These are phyloP conservation scores for Coniferiporia weirii DNA, from an alignment of 1,284 basidiomycete species.

Conservation along the genomic window DNA sequence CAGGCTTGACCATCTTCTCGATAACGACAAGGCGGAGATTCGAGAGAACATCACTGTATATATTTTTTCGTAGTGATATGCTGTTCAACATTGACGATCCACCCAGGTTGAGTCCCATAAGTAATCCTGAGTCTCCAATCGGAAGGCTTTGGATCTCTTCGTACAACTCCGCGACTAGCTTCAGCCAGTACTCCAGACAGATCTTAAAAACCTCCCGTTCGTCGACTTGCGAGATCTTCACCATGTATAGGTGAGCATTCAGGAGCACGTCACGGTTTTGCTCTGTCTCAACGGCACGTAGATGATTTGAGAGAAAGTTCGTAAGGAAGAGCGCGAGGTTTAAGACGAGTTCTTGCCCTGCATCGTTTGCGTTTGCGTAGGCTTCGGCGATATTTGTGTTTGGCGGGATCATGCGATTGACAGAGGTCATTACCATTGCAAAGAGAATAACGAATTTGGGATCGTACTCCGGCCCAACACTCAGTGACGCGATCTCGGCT, in stretches of 20 bases:
- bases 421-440: slow-evolving; percentile 95
- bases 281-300: slow-evolving; percentile 90
- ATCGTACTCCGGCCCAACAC: slow-evolving; percentile 98
- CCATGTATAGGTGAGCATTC: slow-evolving; percentile 97
- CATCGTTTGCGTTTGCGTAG: slow-evolving; percentile 86
- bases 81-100: slow-evolving; percentile 68
- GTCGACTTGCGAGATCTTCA: slow-evolving; percentile 97
- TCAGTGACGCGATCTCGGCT: slow-evolving; percentile 93
- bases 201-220: slow-evolving; percentile 99
- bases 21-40: slow-evolving; percentile 96
- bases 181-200: slow-evolving; percentile 97
- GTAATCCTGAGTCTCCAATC: slow-evolving; percentile 86
- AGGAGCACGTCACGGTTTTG: slow-evolving; percentile 89
- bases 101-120: slow-evolving; percentile 90
- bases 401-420: slow-evolving; percentile 97
- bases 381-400: slow-evolving; percentile 92
- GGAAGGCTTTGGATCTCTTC: slow-evolving; percentile 94
- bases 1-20: slow-evolving; percentile 99
- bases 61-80: slow-evolving; percentile 85
- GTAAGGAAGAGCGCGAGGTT: slow-evolving; percentile 96
- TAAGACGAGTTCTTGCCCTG: slow-evolving; percentile 95
- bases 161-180: slow-evolving; percentile 97
- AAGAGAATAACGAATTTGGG: slow-evolving; percentile 97
- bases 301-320: slow-evolving; percentile 92
- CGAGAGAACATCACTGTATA: slow-evolving; percentile 91